Percentiles rank a stretch among this genome's conserved stretches.
phyloP scores from a whole-genome alignment of 176 grass and related monocot species.

The Chloris gayana region DNA sequence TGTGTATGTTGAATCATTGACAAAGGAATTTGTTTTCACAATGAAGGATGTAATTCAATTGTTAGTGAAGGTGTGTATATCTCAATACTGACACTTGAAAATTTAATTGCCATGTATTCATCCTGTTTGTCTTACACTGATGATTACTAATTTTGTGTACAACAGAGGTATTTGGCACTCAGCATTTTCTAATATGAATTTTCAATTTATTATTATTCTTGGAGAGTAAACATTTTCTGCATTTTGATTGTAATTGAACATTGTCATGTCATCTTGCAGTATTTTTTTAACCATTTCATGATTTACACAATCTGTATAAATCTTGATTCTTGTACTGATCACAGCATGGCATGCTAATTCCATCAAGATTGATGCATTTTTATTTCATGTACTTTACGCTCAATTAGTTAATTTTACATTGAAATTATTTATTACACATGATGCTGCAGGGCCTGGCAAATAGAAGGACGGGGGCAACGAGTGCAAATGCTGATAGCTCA shows the following conservation, averaged over 20 bases:
- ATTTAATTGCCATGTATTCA: neutral
- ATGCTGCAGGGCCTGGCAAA: slow-evolving; percentile 88
- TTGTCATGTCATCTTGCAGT: neutral
- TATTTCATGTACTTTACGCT: neutral
- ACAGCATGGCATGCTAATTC: neutral
- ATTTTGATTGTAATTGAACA: slow-evolving; percentile 17
- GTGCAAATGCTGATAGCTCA: slow-evolving; percentile 87
- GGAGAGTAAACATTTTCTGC: no score
- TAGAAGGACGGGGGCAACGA: slow-evolving; percentile 82
- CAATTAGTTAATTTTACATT: slow-evolving; percentile 3
- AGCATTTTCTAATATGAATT: neutral
- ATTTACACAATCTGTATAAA: slow-evolving; percentile 7
- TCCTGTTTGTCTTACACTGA: neutral
- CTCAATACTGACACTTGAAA: slow-evolving; percentile 26
- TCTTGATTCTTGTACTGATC: slow-evolving; percentile 25
- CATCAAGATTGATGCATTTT: slow-evolving; percentile 17
- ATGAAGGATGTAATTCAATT: slow-evolving; percentile 92
- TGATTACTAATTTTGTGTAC: slow-evolving; percentile 20
- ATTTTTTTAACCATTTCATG: slow-evolving; percentile 13
- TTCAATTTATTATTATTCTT: neutral
- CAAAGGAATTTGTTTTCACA: slow-evolving; percentile 70
- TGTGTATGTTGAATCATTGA: slow-evolving; percentile 96
- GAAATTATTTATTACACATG: slow-evolving; percentile 18
- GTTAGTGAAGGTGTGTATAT: slow-evolving; percentile 66
- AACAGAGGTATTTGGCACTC: neutral